Percentiles rank a stretch among this genome's conserved stretches.
Evolutionary conservation across 768 basidiomycete genomes (phyloP).

Genomic region (Amanita pallidorosea): DNA sequence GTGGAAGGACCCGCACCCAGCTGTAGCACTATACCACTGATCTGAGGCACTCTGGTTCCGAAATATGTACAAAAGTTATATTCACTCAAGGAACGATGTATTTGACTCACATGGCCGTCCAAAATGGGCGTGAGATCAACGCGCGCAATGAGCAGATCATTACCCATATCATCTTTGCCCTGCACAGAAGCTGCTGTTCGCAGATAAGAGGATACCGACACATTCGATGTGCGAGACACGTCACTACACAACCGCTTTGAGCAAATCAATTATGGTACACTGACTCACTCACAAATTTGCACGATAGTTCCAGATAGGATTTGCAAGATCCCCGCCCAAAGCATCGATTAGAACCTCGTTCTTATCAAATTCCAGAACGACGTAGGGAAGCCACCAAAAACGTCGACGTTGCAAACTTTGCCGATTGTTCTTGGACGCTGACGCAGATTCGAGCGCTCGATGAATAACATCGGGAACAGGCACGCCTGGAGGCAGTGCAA

Average conservation of each 20-base stretch:
- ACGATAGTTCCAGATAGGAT: conserved; percentile 92
- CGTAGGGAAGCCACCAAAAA: conserved; percentile 94
- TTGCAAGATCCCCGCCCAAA: conserved; percentile 83
- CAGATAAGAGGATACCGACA: conserved; percentile 86
- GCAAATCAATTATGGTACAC: not conserved
- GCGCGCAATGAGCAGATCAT: conserved; percentile 89
- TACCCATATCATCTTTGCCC: conserved; percentile 91
- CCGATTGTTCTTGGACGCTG: conserved; percentile 51
- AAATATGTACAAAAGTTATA: conserved; percentile 8
- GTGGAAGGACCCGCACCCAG: conserved; percentile 86
- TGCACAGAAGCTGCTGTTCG: conserved; percentile 65
- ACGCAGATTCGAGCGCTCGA: conserved; percentile 55
- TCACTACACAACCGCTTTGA: conserved; percentile 42
- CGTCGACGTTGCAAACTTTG: conserved; percentile 91
- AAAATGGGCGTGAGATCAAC: conserved; percentile 81
- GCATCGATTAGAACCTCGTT: conserved; percentile 97
- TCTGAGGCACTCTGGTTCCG: conserved; percentile 63
- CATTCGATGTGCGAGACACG: conserved; percentile 88
- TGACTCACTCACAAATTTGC: conserved; percentile 74
- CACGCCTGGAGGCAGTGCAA: conserved; percentile 69
- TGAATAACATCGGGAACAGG: conserved; percentile 79
- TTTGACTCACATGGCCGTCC: conserved; percentile 54
- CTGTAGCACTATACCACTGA: conserved; percentile 80
- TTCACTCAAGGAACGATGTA: conserved; percentile 1
- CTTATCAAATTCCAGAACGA: conserved; percentile 96